Evolutionary conservation across 257 asterid species (phyloP).

Genomic region (Ligustrum vulgare): DNA sequence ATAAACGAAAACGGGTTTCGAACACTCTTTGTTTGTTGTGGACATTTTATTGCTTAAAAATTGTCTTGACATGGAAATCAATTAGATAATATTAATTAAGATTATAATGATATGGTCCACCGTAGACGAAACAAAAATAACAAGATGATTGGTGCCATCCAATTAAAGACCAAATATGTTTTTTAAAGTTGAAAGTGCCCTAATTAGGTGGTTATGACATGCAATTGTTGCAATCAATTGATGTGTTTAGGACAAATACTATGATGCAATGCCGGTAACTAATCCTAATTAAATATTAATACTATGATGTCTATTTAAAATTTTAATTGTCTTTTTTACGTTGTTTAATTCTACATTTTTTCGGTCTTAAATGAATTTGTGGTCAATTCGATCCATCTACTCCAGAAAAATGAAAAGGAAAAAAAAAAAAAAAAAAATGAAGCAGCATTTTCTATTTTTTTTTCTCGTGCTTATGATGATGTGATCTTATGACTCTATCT

Average conservation of each 20-base stretch:
- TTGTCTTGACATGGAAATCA: slow-evolving; percentile 22
- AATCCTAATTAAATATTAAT: slow-evolving; percentile 28
- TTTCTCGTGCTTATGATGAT: not conserved
- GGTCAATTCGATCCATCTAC: too few species aligned
- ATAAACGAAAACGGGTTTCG: slow-evolving; percentile 4
- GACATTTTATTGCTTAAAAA: slow-evolving; percentile 16
- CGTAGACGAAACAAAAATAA: slow-evolving; percentile 7
- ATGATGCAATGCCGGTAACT: slow-evolving; percentile 61
- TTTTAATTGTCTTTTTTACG: slow-evolving; percentile 3
- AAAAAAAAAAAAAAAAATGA: too few species aligned
- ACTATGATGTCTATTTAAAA: not conserved
- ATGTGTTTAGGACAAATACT: slow-evolving; percentile 30
- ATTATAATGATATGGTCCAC: slow-evolving; percentile 7
- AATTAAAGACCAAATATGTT: slow-evolving; percentile 31
- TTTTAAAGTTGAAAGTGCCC: slow-evolving; percentile 1
- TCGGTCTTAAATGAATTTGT: not conserved
- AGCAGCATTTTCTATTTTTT: not conserved
- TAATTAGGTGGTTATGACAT: not conserved
- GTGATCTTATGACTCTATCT: not conserved
- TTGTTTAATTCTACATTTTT: not conserved
- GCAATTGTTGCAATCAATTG: not conserved
- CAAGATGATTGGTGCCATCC: slow-evolving; percentile 39
- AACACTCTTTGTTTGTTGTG: slow-evolving; percentile 30
- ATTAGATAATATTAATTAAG: not conserved
- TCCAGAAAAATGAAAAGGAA: too few species aligned